These are phyloP conservation scores for Diplodia sapinea DNA, from an alignment of 2,329 filamentous ascomycete species.

Conservation along the genomic window DNA sequence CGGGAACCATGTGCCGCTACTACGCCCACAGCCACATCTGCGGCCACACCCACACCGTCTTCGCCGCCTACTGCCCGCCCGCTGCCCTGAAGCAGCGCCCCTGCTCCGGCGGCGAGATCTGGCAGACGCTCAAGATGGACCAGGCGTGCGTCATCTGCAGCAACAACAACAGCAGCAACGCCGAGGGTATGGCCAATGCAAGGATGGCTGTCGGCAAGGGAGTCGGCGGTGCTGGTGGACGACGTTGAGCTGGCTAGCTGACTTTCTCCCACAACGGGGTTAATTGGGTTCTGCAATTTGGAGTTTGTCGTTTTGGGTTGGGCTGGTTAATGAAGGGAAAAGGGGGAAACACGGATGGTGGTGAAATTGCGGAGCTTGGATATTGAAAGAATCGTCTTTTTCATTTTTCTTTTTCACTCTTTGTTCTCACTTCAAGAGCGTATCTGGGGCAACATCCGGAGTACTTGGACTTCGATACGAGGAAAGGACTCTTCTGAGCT, in stretches of 20 bases:
- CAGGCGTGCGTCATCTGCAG: slow-evolving; percentile 40
- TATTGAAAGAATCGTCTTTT: too few relatives aligned
- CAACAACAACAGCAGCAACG: slow-evolving; percentile 11
- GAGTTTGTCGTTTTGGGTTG: too few relatives aligned
- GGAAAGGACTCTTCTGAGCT: too few relatives aligned
- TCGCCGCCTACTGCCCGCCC: slow-evolving; percentile 43
- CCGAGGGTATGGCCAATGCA: background rate
- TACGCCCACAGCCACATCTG: slow-evolving; percentile 55
- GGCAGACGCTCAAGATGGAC: slow-evolving; percentile 47
- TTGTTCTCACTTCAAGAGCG: too few relatives aligned
- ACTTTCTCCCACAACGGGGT: background rate
- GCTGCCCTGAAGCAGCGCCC: slow-evolving; percentile 43
- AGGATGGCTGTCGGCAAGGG: slow-evolving; percentile 14
- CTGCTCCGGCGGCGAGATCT: slow-evolving; percentile 43
- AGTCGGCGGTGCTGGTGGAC: background rate
- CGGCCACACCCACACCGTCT: slow-evolving; percentile 52
- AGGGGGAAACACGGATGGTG: too few relatives aligned
- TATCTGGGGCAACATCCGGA: too few relatives aligned
- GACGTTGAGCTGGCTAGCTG: background rate
- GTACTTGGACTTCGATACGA: too few relatives aligned
- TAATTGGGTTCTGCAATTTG: too few relatives aligned
- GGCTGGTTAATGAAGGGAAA: too few relatives aligned
- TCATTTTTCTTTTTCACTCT: too few relatives aligned
- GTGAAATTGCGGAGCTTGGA: too few relatives aligned
- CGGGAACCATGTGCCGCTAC: slow-evolving; percentile 53